Conservation (phyloP, 192 early-diverging fungal genomes). For the Thamnidium elegans region DNA sequence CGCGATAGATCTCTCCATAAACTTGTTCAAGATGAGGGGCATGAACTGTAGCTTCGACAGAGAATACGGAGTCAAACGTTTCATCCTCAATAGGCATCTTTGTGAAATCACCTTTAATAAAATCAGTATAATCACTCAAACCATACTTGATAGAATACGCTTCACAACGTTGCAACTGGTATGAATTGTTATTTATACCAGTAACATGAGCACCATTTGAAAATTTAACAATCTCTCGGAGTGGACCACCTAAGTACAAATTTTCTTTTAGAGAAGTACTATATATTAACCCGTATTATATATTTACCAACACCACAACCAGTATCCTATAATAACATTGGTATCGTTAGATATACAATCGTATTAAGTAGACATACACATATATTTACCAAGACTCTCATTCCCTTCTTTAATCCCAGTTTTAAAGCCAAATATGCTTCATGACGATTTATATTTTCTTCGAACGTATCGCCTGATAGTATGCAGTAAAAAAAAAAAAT, state of each 20-base stretch:
- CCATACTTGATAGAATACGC: conserved; percentile 71
- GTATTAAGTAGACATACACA: neutral
- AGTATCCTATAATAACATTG: conserved; percentile 56
- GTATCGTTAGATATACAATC: neutral
- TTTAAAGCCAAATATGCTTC: conserved; percentile 75
- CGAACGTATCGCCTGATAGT: conserved; percentile 59
- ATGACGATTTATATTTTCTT: conserved; percentile 77
- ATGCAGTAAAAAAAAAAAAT: neutral
- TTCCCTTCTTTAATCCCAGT: conserved; percentile 59
- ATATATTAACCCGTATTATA: neutral
- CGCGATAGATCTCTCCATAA: conserved; percentile 82
- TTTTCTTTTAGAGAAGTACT: neutral
- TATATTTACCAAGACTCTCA: conserved; percentile 68
- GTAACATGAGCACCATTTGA: conserved; percentile 68
- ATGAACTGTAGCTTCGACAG: conserved; percentile 89
- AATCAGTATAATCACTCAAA: conserved; percentile 56
- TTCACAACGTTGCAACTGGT: conserved; percentile 81
- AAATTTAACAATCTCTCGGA: conserved; percentile 81
- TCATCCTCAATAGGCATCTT: conserved; percentile 75
- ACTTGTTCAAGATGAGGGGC: conserved; percentile 75
- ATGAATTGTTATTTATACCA: conserved; percentile 91
- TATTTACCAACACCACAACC: conserved; percentile 83
- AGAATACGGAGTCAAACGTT: conserved; percentile 81
- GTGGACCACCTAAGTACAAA: conserved; percentile 56
- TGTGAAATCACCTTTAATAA: conserved; percentile 78